Percentiles rank a stretch among this genome's conserved stretches.
Conservation (phyloP, 2,329 filamentous ascomycete genomes). For the Penicillium italicum region DNA sequence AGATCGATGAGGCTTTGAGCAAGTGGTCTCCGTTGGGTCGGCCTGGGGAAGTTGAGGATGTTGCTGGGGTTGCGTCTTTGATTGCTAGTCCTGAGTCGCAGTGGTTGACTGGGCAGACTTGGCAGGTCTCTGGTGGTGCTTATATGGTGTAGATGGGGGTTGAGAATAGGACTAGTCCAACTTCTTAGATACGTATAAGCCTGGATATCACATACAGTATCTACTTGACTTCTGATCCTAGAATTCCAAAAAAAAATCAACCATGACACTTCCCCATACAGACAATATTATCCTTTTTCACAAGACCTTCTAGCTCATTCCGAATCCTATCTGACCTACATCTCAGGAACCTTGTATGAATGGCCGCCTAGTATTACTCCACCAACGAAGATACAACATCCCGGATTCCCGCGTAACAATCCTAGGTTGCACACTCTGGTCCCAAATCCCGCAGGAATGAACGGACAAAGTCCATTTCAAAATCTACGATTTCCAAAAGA, state of each 20-base stretch:
- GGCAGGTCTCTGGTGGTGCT: constrained; percentile 22
- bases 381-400: constrained; percentile 27
- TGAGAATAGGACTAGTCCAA: not conserved
- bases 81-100: constrained; percentile 24
- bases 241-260: no score
- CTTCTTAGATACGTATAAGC: not conserved
- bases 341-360: constrained; percentile 26
- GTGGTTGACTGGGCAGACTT: constrained; percentile 27
- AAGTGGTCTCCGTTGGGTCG: constrained; percentile 24
- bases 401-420: constrained; percentile 44
- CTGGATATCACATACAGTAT: not conserved
- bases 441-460: constrained; percentile 44
- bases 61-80: constrained; percentile 19
- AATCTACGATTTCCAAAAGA: constrained; percentile 55
- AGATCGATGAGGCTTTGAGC: constrained; percentile 18
- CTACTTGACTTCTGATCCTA: no score
- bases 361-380: constrained; percentile 26
- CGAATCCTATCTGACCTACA: no score
- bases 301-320: no score
- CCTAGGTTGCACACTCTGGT: constrained; percentile 59
- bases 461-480: constrained; percentile 41
- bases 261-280: no score
- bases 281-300: no score
- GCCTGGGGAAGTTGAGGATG: constrained; percentile 19
- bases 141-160: constrained; percentile 15